phyloP scores from a whole-genome alignment of 441 rosid genomes.

The Euphorbia celastroides region DNA sequence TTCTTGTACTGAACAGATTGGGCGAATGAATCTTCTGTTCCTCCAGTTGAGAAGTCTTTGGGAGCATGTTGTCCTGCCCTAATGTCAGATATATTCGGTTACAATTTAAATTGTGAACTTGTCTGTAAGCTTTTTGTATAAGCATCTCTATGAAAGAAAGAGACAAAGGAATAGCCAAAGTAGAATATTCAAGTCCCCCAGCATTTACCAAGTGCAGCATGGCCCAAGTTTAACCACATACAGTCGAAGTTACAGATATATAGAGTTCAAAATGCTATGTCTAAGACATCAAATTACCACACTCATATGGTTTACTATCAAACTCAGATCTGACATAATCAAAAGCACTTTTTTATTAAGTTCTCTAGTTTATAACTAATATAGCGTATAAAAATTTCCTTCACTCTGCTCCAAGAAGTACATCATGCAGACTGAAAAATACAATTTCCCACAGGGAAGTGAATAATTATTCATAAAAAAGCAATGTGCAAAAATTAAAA shows the following conservation, averaged over 20 bases:
- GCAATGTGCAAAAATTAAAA: slow-evolving; percentile 7
- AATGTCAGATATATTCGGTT: slow-evolving; percentile 22
- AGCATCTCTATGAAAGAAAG: slow-evolving; percentile 9
- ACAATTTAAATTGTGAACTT: slow-evolving; percentile 9
- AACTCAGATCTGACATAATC: not conserved
- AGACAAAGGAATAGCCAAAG: slow-evolving; percentile 1
- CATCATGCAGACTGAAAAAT: slow-evolving; percentile 2
- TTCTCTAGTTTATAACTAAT: not conserved
- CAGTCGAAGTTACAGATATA: not conserved
- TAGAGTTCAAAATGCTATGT: not conserved
- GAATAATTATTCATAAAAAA: not conserved
- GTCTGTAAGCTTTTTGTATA: not conserved
- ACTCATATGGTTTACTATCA: not conserved
- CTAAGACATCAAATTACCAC: slow-evolving; percentile 5
- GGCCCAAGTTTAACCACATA: not conserved
- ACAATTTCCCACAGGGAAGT: slow-evolving; percentile 8
- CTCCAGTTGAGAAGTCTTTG: slow-evolving; percentile 22
- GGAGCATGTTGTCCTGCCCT: slow-evolving; percentile 44
- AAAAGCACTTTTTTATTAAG: not conserved
- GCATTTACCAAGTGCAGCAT: slow-evolving; percentile 15
- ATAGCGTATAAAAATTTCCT: slow-evolving; percentile 1
- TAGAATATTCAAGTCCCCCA: slow-evolving; percentile 8
- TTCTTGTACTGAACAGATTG: slow-evolving; percentile 20
- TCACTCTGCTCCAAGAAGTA: slow-evolving; percentile 4
- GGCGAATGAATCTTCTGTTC: slow-evolving; percentile 22